Conservation (phyloP, 192 early-diverging fungal genomes). For the Rhizoclosmatium sp. region DNA sequence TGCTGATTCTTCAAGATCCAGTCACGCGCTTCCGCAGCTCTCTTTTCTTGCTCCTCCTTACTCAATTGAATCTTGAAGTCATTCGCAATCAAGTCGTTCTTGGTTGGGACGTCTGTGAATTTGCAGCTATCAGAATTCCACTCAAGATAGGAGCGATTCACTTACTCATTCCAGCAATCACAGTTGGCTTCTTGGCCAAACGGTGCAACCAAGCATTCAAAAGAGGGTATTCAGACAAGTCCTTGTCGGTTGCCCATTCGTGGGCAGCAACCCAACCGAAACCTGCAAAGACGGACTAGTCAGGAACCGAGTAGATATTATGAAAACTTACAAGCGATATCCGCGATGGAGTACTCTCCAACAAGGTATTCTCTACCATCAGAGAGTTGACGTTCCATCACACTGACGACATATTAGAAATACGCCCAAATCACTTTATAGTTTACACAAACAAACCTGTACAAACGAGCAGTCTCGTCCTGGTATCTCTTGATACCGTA, state of each 20-base stretch:
- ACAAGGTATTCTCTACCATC: conserved; percentile 38
- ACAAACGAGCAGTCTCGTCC: conserved; percentile 61
- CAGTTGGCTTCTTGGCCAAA: conserved; percentile 44
- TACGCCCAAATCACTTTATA: conserved; percentile 8
- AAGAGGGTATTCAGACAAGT: conserved; percentile 45
- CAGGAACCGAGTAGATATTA: too few relatives aligned
- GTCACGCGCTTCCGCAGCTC: conserved; percentile 10
- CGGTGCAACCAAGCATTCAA: conserved; percentile 57
- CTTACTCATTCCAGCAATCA: conserved; percentile 45
- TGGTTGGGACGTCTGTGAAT: conserved; percentile 14
- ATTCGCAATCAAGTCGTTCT: conserved; percentile 11
- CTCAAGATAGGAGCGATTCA: conserved; percentile 14
- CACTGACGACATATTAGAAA: conserved; percentile 3
- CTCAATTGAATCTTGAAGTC: conserved; percentile 31
- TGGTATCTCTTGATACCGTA: conserved; percentile 64
- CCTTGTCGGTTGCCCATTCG: conserved; percentile 12
- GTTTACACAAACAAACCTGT: conserved; percentile 42
- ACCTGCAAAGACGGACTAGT: background rate
- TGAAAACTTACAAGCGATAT: conserved; percentile 45
- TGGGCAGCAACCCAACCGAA: conserved; percentile 52
- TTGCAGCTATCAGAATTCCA: background rate
- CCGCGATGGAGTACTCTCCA: conserved; percentile 57
- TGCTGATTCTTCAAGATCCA: conserved; percentile 27
- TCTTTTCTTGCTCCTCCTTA: conserved; percentile 17
- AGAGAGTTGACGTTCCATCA: conserved; percentile 34